Evolutionary conservation across 202 grass and related monocot species (phyloP), one percentile per base, ranked within the genome.

Genomic region (Carex sylvatica): DNA sequence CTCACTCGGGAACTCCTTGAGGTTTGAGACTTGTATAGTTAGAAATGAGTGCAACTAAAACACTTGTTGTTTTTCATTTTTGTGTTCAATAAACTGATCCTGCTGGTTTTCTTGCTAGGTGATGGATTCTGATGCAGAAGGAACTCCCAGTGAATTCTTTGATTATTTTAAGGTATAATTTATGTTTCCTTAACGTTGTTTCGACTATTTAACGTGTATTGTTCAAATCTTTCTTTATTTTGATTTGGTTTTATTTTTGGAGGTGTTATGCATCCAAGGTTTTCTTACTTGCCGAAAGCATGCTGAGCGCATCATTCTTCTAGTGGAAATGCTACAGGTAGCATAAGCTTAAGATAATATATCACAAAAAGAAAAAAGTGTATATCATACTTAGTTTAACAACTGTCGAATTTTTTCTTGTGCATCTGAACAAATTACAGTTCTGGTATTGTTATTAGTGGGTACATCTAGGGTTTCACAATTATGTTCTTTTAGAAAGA

Each of bases 41-140:
- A 14, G 54, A 66, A 6, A 73, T 64, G 46, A 20, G 40, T 72
- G 28, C 46, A 84, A 70, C 60, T 80, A 36, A 13, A 38, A 15
- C 70, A 24, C 53, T 68, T 56, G 13, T 23, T 81, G 18, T 46
- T 83, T 53, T 33, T 38, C 64, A 42, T 28, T 74, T 19, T 86
- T 81, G 16, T 75, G 71, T 85, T 38, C 68, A 44, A 49, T 53
- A 36, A 15, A 1, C 75, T 60, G 79, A 56, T 87, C 47, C 73
- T 83, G 9, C 19, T 85, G 65, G 83, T 13, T 85, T 86, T 84
- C 23, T 82, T 88, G 51, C 42, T 82, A 99, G 96, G 96, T 99
- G 73, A 96, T 99, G 96, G 96, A 99, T 90, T 99, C 96, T 85
- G 96, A 99, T 89, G 93, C 96, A 19, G 96, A 99, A 87, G 96